These are phyloP conservation scores for Sporothrix mexicana DNA, from an alignment of 2,329 filamentous ascomycete species.

Conservation along the genomic window DNA sequence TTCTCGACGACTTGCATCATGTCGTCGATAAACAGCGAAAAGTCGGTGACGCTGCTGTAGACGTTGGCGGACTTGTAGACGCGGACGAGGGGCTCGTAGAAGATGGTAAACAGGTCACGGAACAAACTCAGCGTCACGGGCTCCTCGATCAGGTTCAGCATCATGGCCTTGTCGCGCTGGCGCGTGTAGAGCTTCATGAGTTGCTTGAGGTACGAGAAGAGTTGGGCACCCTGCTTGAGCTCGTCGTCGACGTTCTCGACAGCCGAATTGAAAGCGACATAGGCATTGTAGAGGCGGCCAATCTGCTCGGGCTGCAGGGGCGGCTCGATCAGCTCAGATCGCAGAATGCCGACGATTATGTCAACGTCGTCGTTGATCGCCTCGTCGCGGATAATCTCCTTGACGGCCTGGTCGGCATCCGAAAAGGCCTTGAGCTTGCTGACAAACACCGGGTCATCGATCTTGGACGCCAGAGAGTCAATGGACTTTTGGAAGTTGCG, in stretches of 20 bases:
- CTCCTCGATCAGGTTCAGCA: constrained; percentile 93
- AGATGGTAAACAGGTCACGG: constrained; percentile 95
- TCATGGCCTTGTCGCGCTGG: constrained; percentile 95
- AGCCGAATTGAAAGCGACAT: constrained; percentile 93
- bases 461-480: constrained; percentile 74
- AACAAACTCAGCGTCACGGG: constrained; percentile 96
- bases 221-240: constrained; percentile 84
- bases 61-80: constrained; percentile 99
- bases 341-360: constrained; percentile 81
- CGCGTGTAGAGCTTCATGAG: constrained; percentile 89
- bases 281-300: constrained; percentile 87
- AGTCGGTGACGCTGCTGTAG: constrained; percentile 96
- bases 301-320: constrained; percentile 76
- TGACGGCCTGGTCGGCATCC: constrained; percentile 74
- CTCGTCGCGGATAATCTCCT: constrained; percentile 74
- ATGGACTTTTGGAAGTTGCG: constrained; percentile 85
- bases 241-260: constrained; percentile 91
- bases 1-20: constrained; percentile 77
- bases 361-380: constrained; percentile 77
- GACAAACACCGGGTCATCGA: constrained; percentile 79
- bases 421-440: constrained; percentile 83
- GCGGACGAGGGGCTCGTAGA: constrained; percentile 94
- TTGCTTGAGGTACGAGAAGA: constrained; percentile 95
- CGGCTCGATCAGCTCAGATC: constrained; percentile 77
- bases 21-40: constrained; percentile 90